A percentile compares a stretch with the other conserved stretches of the same genome.
phyloP scores from a whole-genome alignment of 768 basidiomycete species.

The Suillus americanus region DNA sequence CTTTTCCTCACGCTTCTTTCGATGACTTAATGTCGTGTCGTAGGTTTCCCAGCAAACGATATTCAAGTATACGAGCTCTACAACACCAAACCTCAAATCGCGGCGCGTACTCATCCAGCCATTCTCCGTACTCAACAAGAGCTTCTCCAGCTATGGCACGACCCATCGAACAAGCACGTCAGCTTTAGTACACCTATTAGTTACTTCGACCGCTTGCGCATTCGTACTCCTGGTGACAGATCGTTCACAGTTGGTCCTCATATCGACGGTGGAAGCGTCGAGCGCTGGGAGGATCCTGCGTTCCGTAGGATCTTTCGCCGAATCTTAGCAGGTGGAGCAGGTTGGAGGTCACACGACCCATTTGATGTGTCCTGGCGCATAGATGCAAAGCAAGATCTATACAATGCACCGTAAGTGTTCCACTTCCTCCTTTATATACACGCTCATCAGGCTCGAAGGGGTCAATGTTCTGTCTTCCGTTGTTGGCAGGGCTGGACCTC shows the following conservation, averaged over 20 bases:
- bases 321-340: constrained; percentile 43
- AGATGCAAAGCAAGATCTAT: constrained; percentile 58
- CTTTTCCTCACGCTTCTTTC: background rate
- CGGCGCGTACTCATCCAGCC: constrained; percentile 66
- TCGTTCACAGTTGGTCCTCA: constrained; percentile 69
- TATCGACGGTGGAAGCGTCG: constrained; percentile 49
- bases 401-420: constrained; percentile 52
- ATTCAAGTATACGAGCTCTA: constrained; percentile 77
- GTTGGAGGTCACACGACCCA: constrained; percentile 50
- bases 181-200: constrained; percentile 60
- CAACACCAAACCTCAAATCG: constrained; percentile 60
- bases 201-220: constrained; percentile 76
- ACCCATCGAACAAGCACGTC: constrained; percentile 39
- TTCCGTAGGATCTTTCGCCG: constrained; percentile 41
- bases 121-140: constrained; percentile 56
- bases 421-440: constrained; percentile 8
- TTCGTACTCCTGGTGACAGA: constrained; percentile 68
- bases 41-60: constrained; percentile 66
- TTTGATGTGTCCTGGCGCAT: constrained; percentile 48
- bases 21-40: background rate
- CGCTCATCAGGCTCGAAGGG: constrained; percentile 31
- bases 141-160: constrained; percentile 60
- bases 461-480: constrained; percentile 53
- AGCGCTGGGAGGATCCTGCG: constrained; percentile 55
- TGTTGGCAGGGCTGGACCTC: constrained; percentile 63